Conservation (phyloP, 2,329 filamentous ascomycete species). For the Emericellopsis cladophorae region DNA sequence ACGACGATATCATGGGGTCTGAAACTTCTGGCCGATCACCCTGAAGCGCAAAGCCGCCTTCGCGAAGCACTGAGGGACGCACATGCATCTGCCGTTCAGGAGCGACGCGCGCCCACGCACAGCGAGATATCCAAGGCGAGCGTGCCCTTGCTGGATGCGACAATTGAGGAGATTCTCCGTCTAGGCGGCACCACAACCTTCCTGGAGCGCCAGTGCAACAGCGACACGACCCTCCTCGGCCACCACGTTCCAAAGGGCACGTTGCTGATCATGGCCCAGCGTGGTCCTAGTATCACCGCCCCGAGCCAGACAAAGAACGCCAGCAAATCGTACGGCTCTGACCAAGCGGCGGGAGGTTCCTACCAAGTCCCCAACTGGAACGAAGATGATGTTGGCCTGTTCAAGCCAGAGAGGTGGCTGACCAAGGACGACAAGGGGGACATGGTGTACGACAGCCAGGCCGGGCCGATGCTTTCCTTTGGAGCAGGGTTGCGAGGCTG, state of each 20-base stretch:
- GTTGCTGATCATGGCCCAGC: slow-evolving; percentile 10
- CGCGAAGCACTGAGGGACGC: slow-evolving; percentile 9
- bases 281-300: slow-evolving; percentile 11
- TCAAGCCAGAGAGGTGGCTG: slow-evolving; percentile 24
- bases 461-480: slow-evolving; percentile 9
- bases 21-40: slow-evolving; percentile 11
- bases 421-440: slow-evolving; percentile 2
- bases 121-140: slow-evolving; percentile 13
- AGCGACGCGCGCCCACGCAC: slow-evolving; percentile 10
- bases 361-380: slow-evolving; percentile 9
- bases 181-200: slow-evolving; percentile 11
- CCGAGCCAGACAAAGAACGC: slow-evolving; percentile 5
- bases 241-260: slow-evolving; percentile 19
- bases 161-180: slow-evolving; percentile 22
- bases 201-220: slow-evolving; percentile 12
- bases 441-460: slow-evolving; percentile 9
- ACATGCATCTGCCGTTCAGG: slow-evolving; percentile 5
- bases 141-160: slow-evolving; percentile 21
- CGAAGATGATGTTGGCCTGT: slow-evolving; percentile 10
- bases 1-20: slow-evolving; percentile 13
- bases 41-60: slow-evolving; percentile 11
- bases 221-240: slow-evolving; percentile 19
- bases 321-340: background rate
- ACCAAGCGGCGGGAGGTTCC: slow-evolving; percentile 1
- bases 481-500: slow-evolving; percentile 2